Percentiles rank a stretch among this genome's conserved stretches.
Conservation (phyloP, 805 yeast genomes). For the Candida dajiaensis region DNA sequence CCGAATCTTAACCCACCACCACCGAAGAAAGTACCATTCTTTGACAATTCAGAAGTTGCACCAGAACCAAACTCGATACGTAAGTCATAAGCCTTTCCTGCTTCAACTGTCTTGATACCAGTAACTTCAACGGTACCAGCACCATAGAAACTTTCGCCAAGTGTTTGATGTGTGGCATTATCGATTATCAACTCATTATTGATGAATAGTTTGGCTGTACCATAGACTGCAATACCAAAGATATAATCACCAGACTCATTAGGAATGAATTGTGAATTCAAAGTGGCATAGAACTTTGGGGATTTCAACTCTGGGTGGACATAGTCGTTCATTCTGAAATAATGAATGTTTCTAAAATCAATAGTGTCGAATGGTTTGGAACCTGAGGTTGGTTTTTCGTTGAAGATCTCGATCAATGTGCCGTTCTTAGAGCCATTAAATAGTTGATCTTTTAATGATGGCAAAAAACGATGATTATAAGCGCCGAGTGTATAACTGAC, state of each 20-base stretch:
- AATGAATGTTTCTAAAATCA: conserved; percentile 16
- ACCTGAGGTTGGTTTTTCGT: conserved; percentile 13
- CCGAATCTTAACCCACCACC: conserved; percentile 35
- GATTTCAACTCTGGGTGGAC: conserved; percentile 11
- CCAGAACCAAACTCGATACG: conserved; percentile 48
- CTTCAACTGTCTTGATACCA: conserved; percentile 31
- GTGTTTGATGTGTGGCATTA: conserved; percentile 45
- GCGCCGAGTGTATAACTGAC: conserved; percentile 31
- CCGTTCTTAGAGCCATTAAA: conserved; percentile 19
- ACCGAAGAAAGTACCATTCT: conserved; percentile 24
- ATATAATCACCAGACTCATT: conserved; percentile 34
- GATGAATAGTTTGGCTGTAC: conserved; percentile 46
- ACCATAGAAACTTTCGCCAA: conserved; percentile 47
- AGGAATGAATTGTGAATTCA: conserved; percentile 40
- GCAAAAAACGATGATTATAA: conserved; percentile 29
- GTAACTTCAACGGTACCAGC: conserved; percentile 48
- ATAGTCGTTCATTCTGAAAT: conserved; percentile 9
- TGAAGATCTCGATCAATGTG: conserved; percentile 13
- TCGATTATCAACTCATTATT: conserved; percentile 50
- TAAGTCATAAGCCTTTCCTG: conserved; percentile 40
- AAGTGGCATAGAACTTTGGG: conserved; percentile 33
- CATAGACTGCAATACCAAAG: conserved; percentile 42
- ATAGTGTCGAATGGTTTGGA: conserved; percentile 24
- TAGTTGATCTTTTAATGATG: conserved; percentile 8
- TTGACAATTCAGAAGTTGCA: conserved; percentile 27